phyloP scores from a whole-genome alignment of 2,329 filamentous ascomycete genomes.

The Juglanconis sp. region DNA sequence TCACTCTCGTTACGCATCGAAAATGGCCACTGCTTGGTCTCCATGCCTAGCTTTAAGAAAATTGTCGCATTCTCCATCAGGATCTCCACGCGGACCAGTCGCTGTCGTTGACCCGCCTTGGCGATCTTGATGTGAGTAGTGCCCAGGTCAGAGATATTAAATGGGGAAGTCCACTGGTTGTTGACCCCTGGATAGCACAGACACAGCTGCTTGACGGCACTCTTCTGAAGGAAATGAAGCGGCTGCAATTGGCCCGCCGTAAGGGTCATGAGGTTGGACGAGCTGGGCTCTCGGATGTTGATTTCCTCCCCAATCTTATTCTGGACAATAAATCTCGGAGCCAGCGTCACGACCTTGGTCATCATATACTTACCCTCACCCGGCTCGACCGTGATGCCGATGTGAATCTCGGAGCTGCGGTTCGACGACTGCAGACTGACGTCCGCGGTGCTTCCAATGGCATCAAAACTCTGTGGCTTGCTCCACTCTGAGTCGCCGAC shows the following conservation, averaged over 20 bases:
- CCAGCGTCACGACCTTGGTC: constrained; percentile 90
- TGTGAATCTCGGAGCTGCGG: constrained; percentile 77
- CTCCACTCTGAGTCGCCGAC: constrained; percentile 93
- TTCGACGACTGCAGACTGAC: constrained; percentile 74
- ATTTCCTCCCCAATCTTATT: constrained; percentile 89
- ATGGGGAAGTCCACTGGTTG: constrained; percentile 96
- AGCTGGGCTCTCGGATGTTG: constrained; percentile 86
- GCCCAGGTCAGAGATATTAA: constrained; percentile 94
- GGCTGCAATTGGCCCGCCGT: constrained; percentile 78
- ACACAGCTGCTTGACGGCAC: constrained; percentile 80
- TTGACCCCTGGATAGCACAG: constrained; percentile 91
- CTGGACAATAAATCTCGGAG: constrained; percentile 88
- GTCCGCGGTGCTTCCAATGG: constrained; percentile 88
- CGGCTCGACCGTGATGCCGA: constrained; percentile 83
- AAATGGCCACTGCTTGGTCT: constrained; percentile 96
- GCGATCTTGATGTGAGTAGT: constrained; percentile 92
- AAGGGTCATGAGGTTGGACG: constrained; percentile 77
- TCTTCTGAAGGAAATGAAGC: constrained; percentile 84
- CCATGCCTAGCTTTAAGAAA: constrained; percentile 84
- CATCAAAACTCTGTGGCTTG: constrained; percentile 96
- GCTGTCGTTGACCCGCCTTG: constrained; percentile 84
- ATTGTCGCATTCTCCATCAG: constrained; percentile 91
- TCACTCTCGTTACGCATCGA: constrained; percentile 99
- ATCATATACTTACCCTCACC: constrained; percentile 98
- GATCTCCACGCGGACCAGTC: constrained; percentile 81